Conservation (phyloP, 305 asterid genomes). For the Plantago lanceolata region DNA sequence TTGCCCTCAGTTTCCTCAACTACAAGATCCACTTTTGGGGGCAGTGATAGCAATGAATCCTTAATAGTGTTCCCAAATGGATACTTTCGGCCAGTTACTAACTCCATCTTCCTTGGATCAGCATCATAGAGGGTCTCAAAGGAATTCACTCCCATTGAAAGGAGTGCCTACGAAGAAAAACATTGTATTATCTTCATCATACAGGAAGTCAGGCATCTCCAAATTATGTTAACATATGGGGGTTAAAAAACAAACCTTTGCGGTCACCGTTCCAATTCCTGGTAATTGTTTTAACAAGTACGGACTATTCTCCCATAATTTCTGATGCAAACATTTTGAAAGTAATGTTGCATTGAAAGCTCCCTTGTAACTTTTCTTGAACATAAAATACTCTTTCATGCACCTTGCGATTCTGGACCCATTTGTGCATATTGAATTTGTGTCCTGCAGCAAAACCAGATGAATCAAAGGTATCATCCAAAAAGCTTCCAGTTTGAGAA, state of each 20-base stretch:
- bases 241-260: conserved; percentile 60
- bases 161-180: conserved; percentile 65
- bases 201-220: conserved; percentile 16
- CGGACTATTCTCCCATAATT: conserved; percentile 76
- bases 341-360: conserved; percentile 60
- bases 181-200: conserved; percentile 16
- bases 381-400: conserved; percentile 87
- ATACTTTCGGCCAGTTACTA: conserved; percentile 81
- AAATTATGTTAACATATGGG: conserved; percentile 1
- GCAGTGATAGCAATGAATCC: conserved; percentile 68
- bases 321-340: conserved; percentile 64
- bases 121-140: conserved; percentile 79
- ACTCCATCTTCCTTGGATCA: conserved; percentile 94
- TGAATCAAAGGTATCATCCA: conserved; percentile 10
- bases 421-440: conserved; percentile 75
- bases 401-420: conserved; percentile 94
- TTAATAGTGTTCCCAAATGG: conserved; percentile 97
- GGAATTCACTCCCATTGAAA: conserved; percentile 86
- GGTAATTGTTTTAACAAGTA: conserved; percentile 93
- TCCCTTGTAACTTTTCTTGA: conserved; percentile 77
- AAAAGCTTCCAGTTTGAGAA: conserved; percentile 12
- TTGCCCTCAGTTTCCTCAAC: conserved; percentile 55
- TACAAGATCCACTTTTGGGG: conserved; percentile 78
- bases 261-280: conserved; percentile 99
- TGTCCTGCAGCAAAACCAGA: conserved; percentile 53